Percentiles rank a stretch among this genome's conserved stretches.
These are phyloP conservation scores for Sordaria brevicollis DNA, from an alignment of 495 filamentous ascomycete genomes.

Conservation along the genomic window DNA sequence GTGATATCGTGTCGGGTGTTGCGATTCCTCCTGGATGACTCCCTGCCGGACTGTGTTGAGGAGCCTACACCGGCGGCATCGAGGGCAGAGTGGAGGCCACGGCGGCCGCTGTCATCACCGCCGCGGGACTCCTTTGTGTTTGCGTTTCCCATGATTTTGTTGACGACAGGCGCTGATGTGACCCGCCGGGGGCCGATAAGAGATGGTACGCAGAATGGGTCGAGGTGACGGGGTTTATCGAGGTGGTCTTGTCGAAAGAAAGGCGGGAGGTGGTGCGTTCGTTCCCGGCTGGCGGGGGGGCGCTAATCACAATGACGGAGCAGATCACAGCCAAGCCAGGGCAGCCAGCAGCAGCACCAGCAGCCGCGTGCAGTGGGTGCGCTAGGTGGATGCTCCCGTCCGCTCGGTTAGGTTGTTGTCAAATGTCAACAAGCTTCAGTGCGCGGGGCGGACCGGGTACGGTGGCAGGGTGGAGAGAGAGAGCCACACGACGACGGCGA, in stretches of 20 bases:
- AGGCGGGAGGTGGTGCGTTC: not conserved
- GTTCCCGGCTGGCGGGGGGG: not conserved
- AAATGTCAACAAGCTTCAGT: not conserved
- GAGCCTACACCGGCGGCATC: constrained; percentile 6
- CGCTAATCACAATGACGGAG: not conserved
- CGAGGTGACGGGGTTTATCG: not conserved
- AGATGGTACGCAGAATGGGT: not conserved
- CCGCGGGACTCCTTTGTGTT: constrained; percentile 23
- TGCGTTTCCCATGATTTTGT: constrained; percentile 19
- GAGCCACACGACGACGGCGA: not conserved
- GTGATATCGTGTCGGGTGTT: constrained; percentile 19
- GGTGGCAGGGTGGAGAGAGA: not conserved
- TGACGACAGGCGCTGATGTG: not conserved
- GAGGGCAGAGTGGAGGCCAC: constrained; percentile 10
- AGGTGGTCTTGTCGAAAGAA: not conserved
- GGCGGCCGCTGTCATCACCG: constrained; percentile 14
- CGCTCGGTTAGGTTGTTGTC: not conserved
- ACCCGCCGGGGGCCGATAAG: not conserved
- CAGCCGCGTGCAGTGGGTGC: not conserved
- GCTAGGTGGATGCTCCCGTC: not conserved
- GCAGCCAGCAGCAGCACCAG: not conserved
- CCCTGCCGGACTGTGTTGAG: constrained; percentile 13
- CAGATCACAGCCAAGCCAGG: not conserved
- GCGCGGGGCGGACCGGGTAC: not conserved
- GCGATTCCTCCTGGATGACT: constrained; percentile 15